Conservation (phyloP, 768 basidiomycete species). For the Trametes maxima region DNA sequence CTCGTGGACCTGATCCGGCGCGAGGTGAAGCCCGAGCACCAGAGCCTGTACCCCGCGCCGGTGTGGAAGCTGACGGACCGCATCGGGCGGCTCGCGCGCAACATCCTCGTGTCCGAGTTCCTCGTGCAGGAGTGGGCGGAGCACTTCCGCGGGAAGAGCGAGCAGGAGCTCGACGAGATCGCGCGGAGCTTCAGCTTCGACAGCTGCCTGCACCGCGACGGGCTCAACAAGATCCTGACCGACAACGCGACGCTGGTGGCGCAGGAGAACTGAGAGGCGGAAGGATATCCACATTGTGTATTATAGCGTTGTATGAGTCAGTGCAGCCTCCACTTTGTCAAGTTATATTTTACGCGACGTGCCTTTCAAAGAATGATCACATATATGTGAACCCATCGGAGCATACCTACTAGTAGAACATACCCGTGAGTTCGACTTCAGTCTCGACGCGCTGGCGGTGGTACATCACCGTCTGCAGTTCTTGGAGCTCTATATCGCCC, state of each 20-base stretch:
- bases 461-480: too few species aligned
- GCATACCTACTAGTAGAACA: too few species aligned
- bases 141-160: slow-evolving; percentile 60
- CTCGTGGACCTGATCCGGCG: slow-evolving; percentile 61
- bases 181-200: slow-evolving; percentile 77
- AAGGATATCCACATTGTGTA: not conserved
- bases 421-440: too few species aligned
- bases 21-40: slow-evolving; percentile 54
- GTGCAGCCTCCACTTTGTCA: not conserved
- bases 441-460: too few species aligned
- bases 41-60: slow-evolving; percentile 60
- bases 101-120: slow-evolving; percentile 71
- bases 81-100: slow-evolving; percentile 60
- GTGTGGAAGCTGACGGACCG: slow-evolving; percentile 64
- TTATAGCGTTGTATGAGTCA: not conserved
- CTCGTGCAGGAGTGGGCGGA: slow-evolving; percentile 75
- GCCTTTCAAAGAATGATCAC: too few species aligned
- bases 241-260: slow-evolving; percentile 32
- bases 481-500: too few species aligned
- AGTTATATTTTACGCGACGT: not conserved
- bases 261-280: slow-evolving; percentile 2
- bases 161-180: slow-evolving; percentile 67
- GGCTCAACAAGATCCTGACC: slow-evolving; percentile 44
- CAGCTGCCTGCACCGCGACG: slow-evolving; percentile 68
- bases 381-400: too few species aligned